phyloP scores from a whole-genome alignment of 768 basidiomycete species.

The Sutorius australiensis region DNA sequence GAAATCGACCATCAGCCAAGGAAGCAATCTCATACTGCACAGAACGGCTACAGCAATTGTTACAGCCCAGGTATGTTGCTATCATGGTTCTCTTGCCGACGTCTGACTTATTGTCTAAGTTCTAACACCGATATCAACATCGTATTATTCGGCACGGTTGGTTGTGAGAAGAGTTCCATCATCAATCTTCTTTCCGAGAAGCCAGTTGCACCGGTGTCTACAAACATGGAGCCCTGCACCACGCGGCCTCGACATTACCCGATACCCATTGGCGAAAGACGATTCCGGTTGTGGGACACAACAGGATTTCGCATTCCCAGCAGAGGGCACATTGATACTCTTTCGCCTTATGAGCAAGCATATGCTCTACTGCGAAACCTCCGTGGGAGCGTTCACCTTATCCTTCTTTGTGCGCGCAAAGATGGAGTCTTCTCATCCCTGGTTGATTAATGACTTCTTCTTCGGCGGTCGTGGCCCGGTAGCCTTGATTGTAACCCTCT shows the following conservation, averaged over 20 bases:
- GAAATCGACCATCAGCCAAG: not conserved
- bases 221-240: constrained; percentile 22
- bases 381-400: constrained; percentile 22
- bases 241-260: too few species aligned
- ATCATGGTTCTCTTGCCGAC: too few species aligned
- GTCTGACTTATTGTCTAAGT: too few species aligned
- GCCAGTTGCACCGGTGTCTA: constrained; percentile 22
- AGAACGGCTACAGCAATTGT: too few species aligned
- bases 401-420: constrained; percentile 14
- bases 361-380: too few species aligned
- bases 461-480: constrained; percentile 33
- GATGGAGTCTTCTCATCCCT: not conserved
- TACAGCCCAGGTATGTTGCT: too few species aligned
- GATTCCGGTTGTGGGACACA: not conserved
- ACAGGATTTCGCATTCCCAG: constrained; percentile 20
- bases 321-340: too few species aligned
- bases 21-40: not conserved
- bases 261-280: too few species aligned
- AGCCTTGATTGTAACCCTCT: constrained; percentile 32
- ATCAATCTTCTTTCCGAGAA: constrained; percentile 4
- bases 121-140: too few species aligned
- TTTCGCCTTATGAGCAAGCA: too few species aligned
- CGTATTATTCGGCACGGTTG: too few species aligned
- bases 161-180: too few species aligned
- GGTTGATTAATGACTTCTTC: constrained; percentile 22